phyloP scores from a whole-genome alignment of 306 rosid genomes.

The Cercis canadensis region DNA sequence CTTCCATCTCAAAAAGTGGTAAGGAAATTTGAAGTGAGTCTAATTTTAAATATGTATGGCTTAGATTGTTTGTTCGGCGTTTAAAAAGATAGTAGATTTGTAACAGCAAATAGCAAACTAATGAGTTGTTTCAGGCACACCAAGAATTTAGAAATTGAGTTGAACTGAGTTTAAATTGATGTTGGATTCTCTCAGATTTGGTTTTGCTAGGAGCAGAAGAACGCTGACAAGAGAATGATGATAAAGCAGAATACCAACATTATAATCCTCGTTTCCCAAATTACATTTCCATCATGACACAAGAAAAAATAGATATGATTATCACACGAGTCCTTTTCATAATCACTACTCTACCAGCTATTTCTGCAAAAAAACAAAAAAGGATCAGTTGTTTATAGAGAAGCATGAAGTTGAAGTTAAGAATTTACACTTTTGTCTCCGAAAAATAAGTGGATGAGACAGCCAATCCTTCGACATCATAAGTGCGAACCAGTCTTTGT shows the following conservation, averaged over 20 bases:
- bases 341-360: not conserved
- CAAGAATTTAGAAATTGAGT: no score
- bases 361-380: not conserved
- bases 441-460: slow-evolving; percentile 87
- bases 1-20: no score
- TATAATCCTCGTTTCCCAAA: no score
- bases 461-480: slow-evolving; percentile 89
- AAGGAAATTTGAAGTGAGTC: no score
- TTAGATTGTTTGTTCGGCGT: no score
- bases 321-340: slow-evolving; percentile 15
- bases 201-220: not conserved
- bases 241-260: not conserved
- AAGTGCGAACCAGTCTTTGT: slow-evolving; percentile 88
- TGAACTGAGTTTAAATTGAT: no score
- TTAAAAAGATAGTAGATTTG: no score
- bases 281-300: no score
- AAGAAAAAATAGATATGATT: slow-evolving; percentile 8
- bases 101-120: not conserved
- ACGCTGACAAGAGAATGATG: not conserved
- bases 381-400: not conserved
- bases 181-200: not conserved
- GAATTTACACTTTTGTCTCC: slow-evolving; percentile 64
- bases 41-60: no score
- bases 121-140: not conserved
- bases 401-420: not conserved